phyloP scores from a whole-genome alignment of 306 rosid species.

The Gleditsia sinensis region DNA sequence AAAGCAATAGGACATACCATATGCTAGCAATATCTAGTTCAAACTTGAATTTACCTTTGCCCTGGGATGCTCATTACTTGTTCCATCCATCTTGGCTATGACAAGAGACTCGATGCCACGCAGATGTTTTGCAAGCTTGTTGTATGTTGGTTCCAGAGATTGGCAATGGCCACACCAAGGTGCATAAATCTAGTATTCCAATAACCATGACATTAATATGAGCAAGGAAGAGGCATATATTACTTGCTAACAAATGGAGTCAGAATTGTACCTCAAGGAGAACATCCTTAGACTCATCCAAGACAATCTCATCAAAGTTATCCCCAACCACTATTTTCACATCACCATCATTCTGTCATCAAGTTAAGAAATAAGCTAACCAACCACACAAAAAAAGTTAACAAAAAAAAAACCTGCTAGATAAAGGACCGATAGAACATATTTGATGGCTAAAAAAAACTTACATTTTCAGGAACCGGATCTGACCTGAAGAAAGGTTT shows the following conservation, averaged over 20 bases:
- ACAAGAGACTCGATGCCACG: slow-evolving; percentile 82
- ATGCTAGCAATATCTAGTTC: slow-evolving; percentile 14
- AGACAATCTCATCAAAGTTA: slow-evolving; percentile 84
- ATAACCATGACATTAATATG: slow-evolving; percentile 3
- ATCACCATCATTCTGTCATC: slow-evolving; percentile 73
- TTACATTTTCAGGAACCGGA: slow-evolving; percentile 86
- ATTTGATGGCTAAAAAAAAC: slow-evolving; percentile 33
- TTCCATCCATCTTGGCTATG: slow-evolving; percentile 98
- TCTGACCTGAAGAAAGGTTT: slow-evolving; percentile 92
- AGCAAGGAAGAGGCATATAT: slow-evolving; percentile 23
- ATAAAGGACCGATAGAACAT: slow-evolving; percentile 9
- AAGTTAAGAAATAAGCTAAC: slow-evolving; percentile 9
- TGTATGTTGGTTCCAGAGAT: slow-evolving; percentile 90
- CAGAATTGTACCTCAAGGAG: slow-evolving; percentile 78
- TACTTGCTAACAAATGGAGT: slow-evolving; percentile 20
- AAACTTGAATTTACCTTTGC: slow-evolving; percentile 66
- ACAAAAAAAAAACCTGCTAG: background rate
- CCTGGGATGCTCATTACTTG: slow-evolving; percentile 98
- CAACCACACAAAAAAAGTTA: background rate
- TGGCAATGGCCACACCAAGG: slow-evolving; percentile 99
- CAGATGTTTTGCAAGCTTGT: slow-evolving; percentile 94
- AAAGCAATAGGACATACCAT: slow-evolving; percentile 34
- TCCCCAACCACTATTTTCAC: slow-evolving; percentile 91
- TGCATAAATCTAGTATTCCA: slow-evolving; percentile 75
- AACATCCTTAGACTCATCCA: slow-evolving; percentile 97